These are phyloP conservation scores for Pyrenochaeta sp. DNA, from an alignment of 2,329 filamentous ascomycete species.

Conservation along the genomic window DNA sequence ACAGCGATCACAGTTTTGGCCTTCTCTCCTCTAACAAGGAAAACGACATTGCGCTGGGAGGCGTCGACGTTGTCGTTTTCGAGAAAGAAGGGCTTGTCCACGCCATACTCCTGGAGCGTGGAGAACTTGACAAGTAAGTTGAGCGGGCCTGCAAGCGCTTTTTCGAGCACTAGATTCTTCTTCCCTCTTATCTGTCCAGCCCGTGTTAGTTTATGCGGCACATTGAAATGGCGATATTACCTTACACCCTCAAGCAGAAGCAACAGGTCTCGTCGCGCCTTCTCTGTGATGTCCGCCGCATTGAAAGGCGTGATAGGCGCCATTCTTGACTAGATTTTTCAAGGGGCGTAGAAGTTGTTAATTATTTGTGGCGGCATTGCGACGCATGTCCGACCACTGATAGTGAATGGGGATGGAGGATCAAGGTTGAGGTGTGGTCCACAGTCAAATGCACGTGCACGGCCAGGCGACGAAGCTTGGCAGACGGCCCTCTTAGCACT, in stretches of 20 bases:
- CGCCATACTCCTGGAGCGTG: constrained; percentile 93
- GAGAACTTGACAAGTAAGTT: constrained; percentile 95
- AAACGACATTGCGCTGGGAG: constrained; percentile 93
- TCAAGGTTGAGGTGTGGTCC: not conserved
- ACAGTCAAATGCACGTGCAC: constrained; percentile 22
- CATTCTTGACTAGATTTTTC: constrained; percentile 55
- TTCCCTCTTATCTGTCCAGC: constrained; percentile 87
- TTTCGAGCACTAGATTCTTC: constrained; percentile 96
- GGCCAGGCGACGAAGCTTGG: constrained; percentile 12
- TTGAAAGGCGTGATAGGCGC: constrained; percentile 75
- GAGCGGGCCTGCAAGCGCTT: constrained; percentile 86
- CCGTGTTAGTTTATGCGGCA: constrained; percentile 43
- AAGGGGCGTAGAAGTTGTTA: not conserved
- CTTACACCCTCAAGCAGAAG: constrained; percentile 94
- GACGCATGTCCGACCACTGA: not conserved
- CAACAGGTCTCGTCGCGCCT: constrained; percentile 87
- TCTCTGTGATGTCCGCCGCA: constrained; percentile 78
- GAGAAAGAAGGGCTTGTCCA: constrained; percentile 96
- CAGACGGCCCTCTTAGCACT: not conserved
- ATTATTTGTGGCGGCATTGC: constrained; percentile 14
- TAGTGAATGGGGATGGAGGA: not conserved
- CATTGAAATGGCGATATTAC: constrained; percentile 53
- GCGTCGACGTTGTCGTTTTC: constrained; percentile 96
- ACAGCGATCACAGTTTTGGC: constrained; percentile 83
- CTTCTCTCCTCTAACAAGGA: constrained; percentile 90